Percentiles rank a stretch among this genome's conserved stretches.
Evolutionary conservation across 805 yeast genomes (phyloP).

Genomic region (Hermanozyma aechmeae): DNA sequence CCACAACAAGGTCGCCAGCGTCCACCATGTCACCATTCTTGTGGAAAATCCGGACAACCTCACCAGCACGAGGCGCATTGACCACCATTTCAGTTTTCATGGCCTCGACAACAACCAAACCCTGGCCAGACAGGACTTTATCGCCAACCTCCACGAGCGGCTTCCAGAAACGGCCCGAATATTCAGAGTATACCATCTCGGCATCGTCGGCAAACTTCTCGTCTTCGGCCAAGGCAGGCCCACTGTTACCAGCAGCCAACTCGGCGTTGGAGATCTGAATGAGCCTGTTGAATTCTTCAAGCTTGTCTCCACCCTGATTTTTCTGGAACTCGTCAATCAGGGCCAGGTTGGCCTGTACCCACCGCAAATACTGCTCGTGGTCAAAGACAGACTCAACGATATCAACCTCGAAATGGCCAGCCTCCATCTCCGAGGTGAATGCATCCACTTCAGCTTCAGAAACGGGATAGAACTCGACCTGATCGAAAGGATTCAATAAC

Average conservation of each 20-base stretch:
- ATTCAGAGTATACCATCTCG: conserved; percentile 83
- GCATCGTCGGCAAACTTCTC: conserved; percentile 71
- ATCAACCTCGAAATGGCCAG: conserved; percentile 73
- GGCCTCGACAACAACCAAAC: conserved; percentile 86
- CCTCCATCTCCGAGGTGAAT: conserved; percentile 61
- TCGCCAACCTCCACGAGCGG: conserved; percentile 76
- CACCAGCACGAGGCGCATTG: conserved; percentile 59
- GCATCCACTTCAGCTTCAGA: conserved; percentile 72
- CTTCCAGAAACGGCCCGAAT: conserved; percentile 97
- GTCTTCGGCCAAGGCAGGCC: conserved; percentile 31
- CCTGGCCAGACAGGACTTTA: conserved; percentile 62
- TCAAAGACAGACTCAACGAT: conserved; percentile 74
- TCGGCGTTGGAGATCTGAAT: conserved; percentile 78
- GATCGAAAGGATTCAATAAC: conserved; percentile 88
- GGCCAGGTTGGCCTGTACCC: conserved; percentile 65
- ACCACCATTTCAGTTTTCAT: conserved; percentile 98
- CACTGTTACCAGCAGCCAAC: conserved; percentile 41
- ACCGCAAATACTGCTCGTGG: conserved; percentile 64
- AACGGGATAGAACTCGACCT: conserved; percentile 90
- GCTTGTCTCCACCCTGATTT: conserved; percentile 68
- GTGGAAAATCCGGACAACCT: conserved; percentile 64
- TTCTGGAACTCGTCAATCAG: conserved; percentile 64
- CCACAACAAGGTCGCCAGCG: conserved; percentile 91
- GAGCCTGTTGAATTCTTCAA: conserved; percentile 76
- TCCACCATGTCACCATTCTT: conserved; percentile 93